These are phyloP conservation scores for Eimeria acervulina DNA, from an alignment of 169 alveolate genomes.

Conservation along the genomic window DNA sequence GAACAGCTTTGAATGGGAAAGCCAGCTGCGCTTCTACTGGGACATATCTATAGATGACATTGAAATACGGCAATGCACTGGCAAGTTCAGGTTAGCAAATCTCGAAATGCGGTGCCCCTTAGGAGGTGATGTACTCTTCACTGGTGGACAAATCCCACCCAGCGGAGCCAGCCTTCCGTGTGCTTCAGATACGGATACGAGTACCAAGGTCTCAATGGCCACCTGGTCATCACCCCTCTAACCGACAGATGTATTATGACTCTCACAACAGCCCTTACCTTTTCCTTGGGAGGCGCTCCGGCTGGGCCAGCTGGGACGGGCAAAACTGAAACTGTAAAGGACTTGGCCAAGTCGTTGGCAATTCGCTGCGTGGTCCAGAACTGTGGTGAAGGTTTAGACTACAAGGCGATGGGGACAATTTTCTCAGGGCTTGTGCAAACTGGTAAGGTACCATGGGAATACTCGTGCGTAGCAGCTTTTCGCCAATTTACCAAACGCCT, in stretches of 20 bases:
- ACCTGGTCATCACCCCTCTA: conserved; percentile 96
- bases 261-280: conserved; percentile 96
- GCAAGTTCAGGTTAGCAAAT: conserved; percentile 85
- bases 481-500: neutral
- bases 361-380: conserved; percentile 97
- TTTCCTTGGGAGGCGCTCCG: conserved; percentile 97
- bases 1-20: conserved; percentile 97
- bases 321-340: conserved; percentile 97
- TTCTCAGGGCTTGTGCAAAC: conserved; percentile 94
- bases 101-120: neutral
- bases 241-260: conserved; percentile 98
- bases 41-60: conserved; percentile 94
- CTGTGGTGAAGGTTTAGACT: conserved; percentile 96
- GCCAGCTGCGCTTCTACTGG: conserved; percentile 97
- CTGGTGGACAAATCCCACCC: conserved; percentile 88
- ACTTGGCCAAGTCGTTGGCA: conserved; percentile 98
- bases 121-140: conserved; percentile 73
- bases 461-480: neutral
- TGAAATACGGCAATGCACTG: conserved; percentile 94
- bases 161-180: conserved; percentile 89
- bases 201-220: conserved; percentile 97
- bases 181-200: conserved; percentile 95
- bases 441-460: conserved; percentile 52
- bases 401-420: conserved; percentile 97
- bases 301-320: conserved; percentile 99